Evolutionary conservation across 2,329 filamentous ascomycete genomes (phyloP).

Genomic region (Lecanicillium sp.): DNA sequence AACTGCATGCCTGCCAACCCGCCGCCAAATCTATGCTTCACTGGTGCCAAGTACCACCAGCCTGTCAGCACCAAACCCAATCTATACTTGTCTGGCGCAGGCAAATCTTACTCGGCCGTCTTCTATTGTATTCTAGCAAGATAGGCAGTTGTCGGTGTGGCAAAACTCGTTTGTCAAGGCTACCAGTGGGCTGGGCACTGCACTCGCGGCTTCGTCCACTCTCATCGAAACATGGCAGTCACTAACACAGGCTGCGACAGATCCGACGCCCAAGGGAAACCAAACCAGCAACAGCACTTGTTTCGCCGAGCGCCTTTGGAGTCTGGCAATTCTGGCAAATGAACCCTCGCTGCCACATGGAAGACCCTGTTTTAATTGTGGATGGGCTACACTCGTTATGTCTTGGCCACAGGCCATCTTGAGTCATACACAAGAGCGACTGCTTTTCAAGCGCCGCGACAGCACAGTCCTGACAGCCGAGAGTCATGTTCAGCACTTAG

Average conservation of each 20-base stretch:
- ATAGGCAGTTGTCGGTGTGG: too few species aligned
- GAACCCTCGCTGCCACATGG: constrained; percentile 12
- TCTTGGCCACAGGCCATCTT: constrained; percentile 5
- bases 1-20: too few species aligned
- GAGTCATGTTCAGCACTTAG: neutral
- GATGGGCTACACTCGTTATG: neutral
- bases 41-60: neutral
- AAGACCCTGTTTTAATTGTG: constrained; percentile 14
- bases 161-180: too few species aligned
- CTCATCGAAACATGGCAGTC: neutral
- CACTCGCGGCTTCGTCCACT: neutral
- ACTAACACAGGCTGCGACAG: neutral
- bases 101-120: neutral
- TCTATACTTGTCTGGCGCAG: neutral
- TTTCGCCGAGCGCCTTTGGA: neutral
- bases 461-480: neutral
- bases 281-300: neutral
- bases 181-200: neutral
- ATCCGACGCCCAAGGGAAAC: neutral
- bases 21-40: too few species aligned
- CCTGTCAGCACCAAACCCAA: constrained; percentile 4
- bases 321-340: neutral
- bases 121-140: neutral
- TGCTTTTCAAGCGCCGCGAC: neutral
- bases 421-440: neutral